Percentiles rank a stretch among this genome's conserved stretches.
phyloP scores from a whole-genome alignment of 805 yeast genomes.

The Cyberlindnera mrakii region DNA sequence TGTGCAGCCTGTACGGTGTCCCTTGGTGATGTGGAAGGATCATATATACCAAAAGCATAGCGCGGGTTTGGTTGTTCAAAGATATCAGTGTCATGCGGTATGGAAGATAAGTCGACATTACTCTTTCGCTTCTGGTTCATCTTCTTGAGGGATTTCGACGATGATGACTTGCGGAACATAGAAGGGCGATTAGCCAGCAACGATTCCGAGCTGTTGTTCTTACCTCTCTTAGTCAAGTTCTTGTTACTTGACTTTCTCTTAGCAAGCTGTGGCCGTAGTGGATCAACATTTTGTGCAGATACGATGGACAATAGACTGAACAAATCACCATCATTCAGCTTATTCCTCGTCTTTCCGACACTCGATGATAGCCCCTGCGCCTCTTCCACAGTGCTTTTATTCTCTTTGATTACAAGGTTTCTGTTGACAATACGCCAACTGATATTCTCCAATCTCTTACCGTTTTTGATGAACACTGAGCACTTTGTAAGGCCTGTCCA shows the following conservation, averaged over 20 bases:
- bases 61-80: slow-evolving; percentile 26
- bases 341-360: slow-evolving; percentile 12
- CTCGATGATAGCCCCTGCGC: slow-evolving; percentile 1
- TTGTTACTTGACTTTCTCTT: slow-evolving; percentile 18
- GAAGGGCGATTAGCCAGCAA: slow-evolving; percentile 12
- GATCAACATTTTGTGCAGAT: slow-evolving; percentile 18
- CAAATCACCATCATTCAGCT: slow-evolving; percentile 23
- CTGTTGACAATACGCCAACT: slow-evolving; percentile 28
- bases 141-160: slow-evolving; percentile 22
- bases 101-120: slow-evolving; percentile 10
- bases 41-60: slow-evolving; percentile 24
- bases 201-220: slow-evolving; percentile 11
- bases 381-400: neutral
- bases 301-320: slow-evolving; percentile 23
- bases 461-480: slow-evolving; percentile 24
- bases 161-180: slow-evolving; percentile 20
- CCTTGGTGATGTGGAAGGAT: slow-evolving; percentile 1
- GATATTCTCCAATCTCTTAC: slow-evolving; percentile 25
- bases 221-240: slow-evolving; percentile 9
- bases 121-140: slow-evolving; percentile 13
- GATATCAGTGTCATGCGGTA: slow-evolving; percentile 19
- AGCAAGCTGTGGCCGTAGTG: slow-evolving; percentile 15
- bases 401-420: slow-evolving; percentile 14
- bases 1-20: slow-evolving; percentile 7
- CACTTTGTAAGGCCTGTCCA: slow-evolving; percentile 34